Evolutionary conservation across 2,329 filamentous ascomycete species (phyloP).

Genomic region (Penicillium griseofulvum): DNA sequence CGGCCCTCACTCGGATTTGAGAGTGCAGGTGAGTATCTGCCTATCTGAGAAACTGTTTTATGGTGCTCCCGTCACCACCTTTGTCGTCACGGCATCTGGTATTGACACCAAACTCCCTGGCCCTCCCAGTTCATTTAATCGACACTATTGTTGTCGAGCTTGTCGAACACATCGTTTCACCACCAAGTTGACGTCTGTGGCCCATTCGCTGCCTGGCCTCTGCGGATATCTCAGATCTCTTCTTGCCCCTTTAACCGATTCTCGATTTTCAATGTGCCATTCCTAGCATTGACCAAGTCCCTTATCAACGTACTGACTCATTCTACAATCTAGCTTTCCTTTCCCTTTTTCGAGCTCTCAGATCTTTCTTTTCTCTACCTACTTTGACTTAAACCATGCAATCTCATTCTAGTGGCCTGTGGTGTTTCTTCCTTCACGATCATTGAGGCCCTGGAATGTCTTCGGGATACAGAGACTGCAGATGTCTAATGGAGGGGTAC

Average conservation of each 20-base stretch:
- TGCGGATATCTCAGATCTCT: too few relatives aligned
- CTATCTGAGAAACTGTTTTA: not conserved
- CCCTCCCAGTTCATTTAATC: not conserved
- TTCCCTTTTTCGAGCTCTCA: not conserved
- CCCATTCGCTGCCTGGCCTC: not conserved
- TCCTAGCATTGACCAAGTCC: not conserved
- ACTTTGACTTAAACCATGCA: not conserved
- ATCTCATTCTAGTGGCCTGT: not conserved
- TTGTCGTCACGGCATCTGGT: not conserved
- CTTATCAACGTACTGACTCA: not conserved
- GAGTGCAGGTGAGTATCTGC: too few relatives aligned
- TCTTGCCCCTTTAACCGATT: not conserved
- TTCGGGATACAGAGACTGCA: not conserved
- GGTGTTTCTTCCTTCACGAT: not conserved
- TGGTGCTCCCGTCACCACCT: not conserved
- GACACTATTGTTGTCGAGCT: not conserved
- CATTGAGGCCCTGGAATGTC: not conserved
- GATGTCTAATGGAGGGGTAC: not conserved
- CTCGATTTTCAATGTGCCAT: not conserved
- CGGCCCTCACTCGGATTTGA: too few relatives aligned
- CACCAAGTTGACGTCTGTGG: not conserved
- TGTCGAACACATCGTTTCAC: not conserved
- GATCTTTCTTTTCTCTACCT: not conserved
- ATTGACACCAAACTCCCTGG: not conserved
- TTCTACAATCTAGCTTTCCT: not conserved